Conservation (phyloP, 2,329 filamentous ascomycete genomes). For the Beauveria varroae region DNA sequence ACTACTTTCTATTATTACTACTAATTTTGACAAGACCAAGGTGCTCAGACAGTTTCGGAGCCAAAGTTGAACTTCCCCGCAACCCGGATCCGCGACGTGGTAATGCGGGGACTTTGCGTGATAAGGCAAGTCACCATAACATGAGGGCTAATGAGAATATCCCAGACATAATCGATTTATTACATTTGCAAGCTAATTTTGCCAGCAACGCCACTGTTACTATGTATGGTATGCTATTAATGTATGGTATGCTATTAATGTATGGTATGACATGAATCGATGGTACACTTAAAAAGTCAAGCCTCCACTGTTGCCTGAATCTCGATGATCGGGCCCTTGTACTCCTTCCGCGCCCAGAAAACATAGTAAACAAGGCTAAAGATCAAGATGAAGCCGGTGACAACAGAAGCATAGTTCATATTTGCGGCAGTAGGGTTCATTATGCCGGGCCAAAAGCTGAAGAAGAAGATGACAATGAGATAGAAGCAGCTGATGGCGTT, state of each 20-base stretch:
- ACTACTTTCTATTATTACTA: too few species aligned
- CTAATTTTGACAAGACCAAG: too few species aligned
- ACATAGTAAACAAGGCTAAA: conserved; percentile 42
- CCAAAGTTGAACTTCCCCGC: not conserved
- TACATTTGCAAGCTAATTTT: not conserved
- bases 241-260: not conserved
- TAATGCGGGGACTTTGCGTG: not conserved
- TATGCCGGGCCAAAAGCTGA: conserved; percentile 40
- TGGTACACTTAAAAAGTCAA: not conserved
- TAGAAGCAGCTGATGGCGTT: conserved; percentile 47
- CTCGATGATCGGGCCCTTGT: conserved; percentile 36
- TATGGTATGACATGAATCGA: not conserved
- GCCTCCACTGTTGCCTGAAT: not conserved
- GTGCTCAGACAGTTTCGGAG: too few species aligned
- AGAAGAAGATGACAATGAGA: conserved; percentile 48
- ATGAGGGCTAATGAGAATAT: not conserved
- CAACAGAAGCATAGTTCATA: conserved; percentile 5
- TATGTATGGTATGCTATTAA: not conserved
- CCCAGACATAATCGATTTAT: too few species aligned
- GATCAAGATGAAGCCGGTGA: conserved; percentile 19
- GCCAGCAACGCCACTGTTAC: not conserved
- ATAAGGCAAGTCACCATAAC: not conserved
- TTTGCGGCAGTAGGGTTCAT: not conserved
- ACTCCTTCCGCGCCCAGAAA: conserved; percentile 32
- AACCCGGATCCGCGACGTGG: not conserved